phyloP scores from a whole-genome alignment of 495 filamentous ascomycete species.

The Cercophora newfieldiana region DNA sequence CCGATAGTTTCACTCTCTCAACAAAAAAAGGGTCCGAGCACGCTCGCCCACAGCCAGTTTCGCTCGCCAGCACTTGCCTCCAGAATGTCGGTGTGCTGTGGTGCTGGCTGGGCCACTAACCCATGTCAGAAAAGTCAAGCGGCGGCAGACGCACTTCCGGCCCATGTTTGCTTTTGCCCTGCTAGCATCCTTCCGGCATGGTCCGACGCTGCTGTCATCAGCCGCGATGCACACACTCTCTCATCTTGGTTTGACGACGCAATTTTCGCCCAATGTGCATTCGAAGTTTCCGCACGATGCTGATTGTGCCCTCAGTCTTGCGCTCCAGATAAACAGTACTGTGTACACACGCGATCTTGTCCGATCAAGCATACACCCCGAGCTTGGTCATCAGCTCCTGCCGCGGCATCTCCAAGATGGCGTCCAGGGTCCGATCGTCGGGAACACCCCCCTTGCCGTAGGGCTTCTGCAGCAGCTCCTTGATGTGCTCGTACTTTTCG shows the following conservation, averaged over 20 bases:
- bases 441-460: conserved; percentile 30
- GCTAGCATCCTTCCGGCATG: background rate
- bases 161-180: conserved; percentile 13
- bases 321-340: too few species aligned
- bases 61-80: background rate
- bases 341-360: background rate
- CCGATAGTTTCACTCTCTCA: background rate
- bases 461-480: conserved; percentile 31
- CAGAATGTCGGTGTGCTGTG: conserved; percentile 14
- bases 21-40: conserved; percentile 1
- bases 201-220: background rate
- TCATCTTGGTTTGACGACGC: background rate
- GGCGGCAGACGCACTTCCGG: background rate
- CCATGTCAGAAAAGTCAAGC: background rate
- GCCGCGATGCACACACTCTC: background rate
- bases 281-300: background rate
- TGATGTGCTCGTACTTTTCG: conserved; percentile 30
- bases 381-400: conserved; percentile 31
- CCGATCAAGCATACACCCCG: conserved; percentile 19
- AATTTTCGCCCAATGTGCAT: background rate
- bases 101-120: background rate
- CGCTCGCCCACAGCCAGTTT: too few species aligned
- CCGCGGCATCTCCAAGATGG: conserved; percentile 29
- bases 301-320: background rate
- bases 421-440: conserved; percentile 21